Percentiles rank a stretch among this genome's conserved stretches.
Evolutionary conservation across 805 yeast species (phyloP).

Genomic region (Kodamaea kaohsiungensis): DNA sequence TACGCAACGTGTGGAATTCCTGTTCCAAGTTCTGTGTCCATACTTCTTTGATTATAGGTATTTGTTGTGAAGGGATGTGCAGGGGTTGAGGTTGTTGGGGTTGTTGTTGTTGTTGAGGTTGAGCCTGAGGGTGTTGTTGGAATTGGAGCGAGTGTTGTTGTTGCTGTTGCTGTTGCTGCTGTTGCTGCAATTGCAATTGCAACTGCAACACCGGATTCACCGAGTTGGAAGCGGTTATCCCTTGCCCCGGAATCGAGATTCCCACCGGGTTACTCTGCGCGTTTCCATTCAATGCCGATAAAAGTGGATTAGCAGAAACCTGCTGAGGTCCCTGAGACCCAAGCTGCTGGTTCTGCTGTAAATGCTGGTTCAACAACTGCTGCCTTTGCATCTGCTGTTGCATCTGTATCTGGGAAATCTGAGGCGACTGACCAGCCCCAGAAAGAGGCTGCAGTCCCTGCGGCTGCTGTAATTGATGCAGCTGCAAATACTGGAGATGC

Average conservation of each 20-base stretch:
- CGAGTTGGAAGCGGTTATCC: constrained; percentile 9
- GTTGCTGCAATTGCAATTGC: constrained; percentile 29
- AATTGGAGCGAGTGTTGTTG: constrained; percentile 23
- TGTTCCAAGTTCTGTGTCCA: constrained; percentile 70
- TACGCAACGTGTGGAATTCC: constrained; percentile 64
- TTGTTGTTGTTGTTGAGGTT: constrained; percentile 24
- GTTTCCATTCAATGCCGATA: constrained; percentile 37
- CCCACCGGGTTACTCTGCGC: constrained; percentile 2
- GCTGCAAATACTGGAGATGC: constrained; percentile 44
- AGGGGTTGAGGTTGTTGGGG: constrained; percentile 19
- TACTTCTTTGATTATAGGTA: constrained; percentile 66
- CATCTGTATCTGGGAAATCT: constrained; percentile 31
- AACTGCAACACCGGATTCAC: constrained; percentile 32
- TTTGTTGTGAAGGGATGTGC: constrained; percentile 24
- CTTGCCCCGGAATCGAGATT: constrained; percentile 11
- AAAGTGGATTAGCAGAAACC: constrained; percentile 30
- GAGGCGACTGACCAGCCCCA: constrained; percentile 32
- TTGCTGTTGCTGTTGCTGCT: constrained; percentile 22
- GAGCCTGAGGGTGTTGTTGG: constrained; percentile 18
- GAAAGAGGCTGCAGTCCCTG: constrained; percentile 20
- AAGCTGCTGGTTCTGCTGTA: constrained; percentile 20
- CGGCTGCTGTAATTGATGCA: constrained; percentile 29
- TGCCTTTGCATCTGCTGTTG: constrained; percentile 38
- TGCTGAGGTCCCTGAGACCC: constrained; percentile 20
- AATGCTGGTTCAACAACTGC: constrained; percentile 34